These are phyloP conservation scores for Coniochaeta hoffmannii DNA, from an alignment of 2,329 filamentous ascomycete genomes.

Conservation along the genomic window DNA sequence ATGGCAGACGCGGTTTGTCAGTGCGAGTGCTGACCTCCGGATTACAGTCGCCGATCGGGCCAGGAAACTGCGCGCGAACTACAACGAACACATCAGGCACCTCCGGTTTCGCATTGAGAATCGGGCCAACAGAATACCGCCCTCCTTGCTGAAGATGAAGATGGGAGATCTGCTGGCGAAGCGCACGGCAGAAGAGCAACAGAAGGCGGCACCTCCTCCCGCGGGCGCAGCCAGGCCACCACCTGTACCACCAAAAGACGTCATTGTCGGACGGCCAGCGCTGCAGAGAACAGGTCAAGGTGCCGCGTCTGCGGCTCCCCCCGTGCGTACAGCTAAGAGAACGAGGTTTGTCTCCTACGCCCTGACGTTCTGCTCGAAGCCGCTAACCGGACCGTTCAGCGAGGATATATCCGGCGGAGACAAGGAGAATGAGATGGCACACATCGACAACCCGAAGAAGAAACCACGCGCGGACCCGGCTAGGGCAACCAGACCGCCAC, in stretches of 20 bases:
- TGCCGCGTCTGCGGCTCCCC: constrained; percentile 9
- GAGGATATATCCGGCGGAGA: constrained; percentile 57
- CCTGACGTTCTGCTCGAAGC: too few species aligned
- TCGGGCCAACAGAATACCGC: constrained; percentile 86
- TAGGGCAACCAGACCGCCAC: constrained; percentile 19
- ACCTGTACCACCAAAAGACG: constrained; percentile 44
- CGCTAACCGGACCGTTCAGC: constrained; percentile 34
- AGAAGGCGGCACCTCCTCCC: constrained; percentile 17
- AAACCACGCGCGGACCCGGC: constrained; percentile 29
- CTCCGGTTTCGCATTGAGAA: constrained; percentile 83
- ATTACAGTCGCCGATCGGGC: constrained; percentile 76
- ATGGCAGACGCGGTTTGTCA: background rate
- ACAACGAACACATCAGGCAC: constrained; percentile 79
- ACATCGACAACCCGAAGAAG: constrained; percentile 64
- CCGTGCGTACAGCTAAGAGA: constrained; percentile 32
- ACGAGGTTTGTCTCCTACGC: constrained; percentile 36
- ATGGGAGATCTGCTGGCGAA: constrained; percentile 70
- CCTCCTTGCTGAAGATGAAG: constrained; percentile 66
- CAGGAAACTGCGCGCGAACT: constrained; percentile 80
- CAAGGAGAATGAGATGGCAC: constrained; percentile 66
- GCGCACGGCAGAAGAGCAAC: constrained; percentile 34
- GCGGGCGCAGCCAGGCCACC: constrained; percentile 26
- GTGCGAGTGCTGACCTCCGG: constrained; percentile 7
- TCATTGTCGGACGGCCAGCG: constrained; percentile 17
- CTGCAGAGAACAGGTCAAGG: background rate